phyloP scores from a whole-genome alignment of 2,329 filamentous ascomycete species.

The Penicillium sp. region DNA sequence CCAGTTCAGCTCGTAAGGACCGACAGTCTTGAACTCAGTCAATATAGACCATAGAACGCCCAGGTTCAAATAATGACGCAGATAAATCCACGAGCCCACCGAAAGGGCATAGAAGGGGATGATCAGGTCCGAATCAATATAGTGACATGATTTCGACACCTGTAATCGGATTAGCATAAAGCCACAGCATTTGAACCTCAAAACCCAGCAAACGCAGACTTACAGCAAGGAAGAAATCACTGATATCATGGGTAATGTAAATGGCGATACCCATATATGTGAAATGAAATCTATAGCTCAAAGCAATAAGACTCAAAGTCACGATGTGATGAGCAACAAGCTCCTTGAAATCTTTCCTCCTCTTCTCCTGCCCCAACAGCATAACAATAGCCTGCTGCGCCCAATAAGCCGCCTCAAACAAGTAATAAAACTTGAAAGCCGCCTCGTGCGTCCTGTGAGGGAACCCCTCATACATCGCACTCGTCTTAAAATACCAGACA shows the following conservation, averaged over 20 bases:
- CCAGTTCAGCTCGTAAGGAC: constrained; percentile 44
- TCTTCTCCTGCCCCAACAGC: constrained; percentile 80
- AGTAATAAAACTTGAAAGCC: constrained; percentile 86
- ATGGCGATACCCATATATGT: constrained; percentile 88
- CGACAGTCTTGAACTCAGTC: constrained; percentile 42
- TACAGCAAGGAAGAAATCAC: constrained; percentile 89
- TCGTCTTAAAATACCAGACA: constrained; percentile 89
- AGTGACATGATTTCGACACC: constrained; percentile 87
- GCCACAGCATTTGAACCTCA: too few species aligned
- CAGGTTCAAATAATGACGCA: constrained; percentile 67
- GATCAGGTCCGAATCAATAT: constrained; percentile 71
- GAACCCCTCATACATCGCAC: constrained; percentile 80
- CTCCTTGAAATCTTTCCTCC: constrained; percentile 87
- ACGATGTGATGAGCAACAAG: constrained; percentile 85
- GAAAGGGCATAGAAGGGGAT: constrained; percentile 79
- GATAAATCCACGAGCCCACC: constrained; percentile 78
- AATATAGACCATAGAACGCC: constrained; percentile 40
- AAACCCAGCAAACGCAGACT: not conserved
- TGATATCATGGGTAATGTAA: constrained; percentile 89
- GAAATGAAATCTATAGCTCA: constrained; percentile 92
- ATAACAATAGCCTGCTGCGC: constrained; percentile 86
- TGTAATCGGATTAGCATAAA: constrained; percentile 32
- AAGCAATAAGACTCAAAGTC: constrained; percentile 72
- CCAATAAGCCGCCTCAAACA: constrained; percentile 91
- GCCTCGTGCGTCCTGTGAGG: constrained; percentile 76